Evolutionary conservation across 805 yeast species (phyloP), one percentile per base, ranked within the genome.

Genomic region (Pichia thaimueangensis): DNA sequence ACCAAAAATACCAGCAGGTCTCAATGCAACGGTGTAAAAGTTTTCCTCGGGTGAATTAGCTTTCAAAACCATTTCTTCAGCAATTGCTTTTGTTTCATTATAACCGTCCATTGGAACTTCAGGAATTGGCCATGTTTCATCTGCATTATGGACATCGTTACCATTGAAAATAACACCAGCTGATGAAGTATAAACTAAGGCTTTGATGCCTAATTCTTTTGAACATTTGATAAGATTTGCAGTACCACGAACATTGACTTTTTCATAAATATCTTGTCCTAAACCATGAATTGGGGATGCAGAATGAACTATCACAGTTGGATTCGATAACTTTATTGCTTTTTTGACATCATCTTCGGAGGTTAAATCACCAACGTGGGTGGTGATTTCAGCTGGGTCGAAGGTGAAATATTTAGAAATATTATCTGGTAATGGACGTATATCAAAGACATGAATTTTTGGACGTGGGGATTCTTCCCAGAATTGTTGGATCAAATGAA

Each of bases 1-100:
- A 5, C 98, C 99, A 67, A 93, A 93, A 37, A 93, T 88, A 30
- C 98, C 99, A 1, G 98, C 96, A 1, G 98, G 98, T 49, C 99
- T 76, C 37, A 93, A 64, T 2, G 96, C 93, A 29, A 86, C 83
- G 0, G 98, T 93, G 37, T 73, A 65, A 50, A 89, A 74, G 2
- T 68, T 69, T 12, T 70, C 67, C 1, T 65, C 60, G n/a, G 65
- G 65, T 37, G 75, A 74, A 60, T 87, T 85, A 15, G 95, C 85
- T 17, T 74, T 66, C 56, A 89, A 70, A 2, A 88, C 96, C 66
- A 80, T 74, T 15, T 71, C 73, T 63, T 93, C 99, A 1, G 96
- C 98, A 47, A 73, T 71, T 9, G 95, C 96, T 62, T 93, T 93
- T 9, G 97, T 89, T 59, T 85, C 89, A 57, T 93, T 94, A 63